These are phyloP conservation scores for Aspergillus puulaauensis DNA, from an alignment of 2,329 filamentous ascomycete species.

Conservation along the genomic window DNA sequence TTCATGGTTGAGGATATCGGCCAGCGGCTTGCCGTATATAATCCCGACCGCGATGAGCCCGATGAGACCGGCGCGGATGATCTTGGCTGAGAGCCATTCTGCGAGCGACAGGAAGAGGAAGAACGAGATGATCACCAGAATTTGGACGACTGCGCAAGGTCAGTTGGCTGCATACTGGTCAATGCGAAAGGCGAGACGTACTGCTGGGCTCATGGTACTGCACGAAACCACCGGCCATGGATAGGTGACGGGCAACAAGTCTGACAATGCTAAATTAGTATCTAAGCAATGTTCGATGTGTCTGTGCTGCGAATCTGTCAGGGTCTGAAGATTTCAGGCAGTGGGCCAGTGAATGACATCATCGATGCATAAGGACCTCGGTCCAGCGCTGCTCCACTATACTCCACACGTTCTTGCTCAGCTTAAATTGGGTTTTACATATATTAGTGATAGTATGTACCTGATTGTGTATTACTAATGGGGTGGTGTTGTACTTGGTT, in stretches of 20 bases:
- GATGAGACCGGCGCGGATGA: conserved; percentile 48
- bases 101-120: conserved; percentile 46
- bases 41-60: conserved; percentile 50
- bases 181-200: background rate
- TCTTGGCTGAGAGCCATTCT: conserved; percentile 42
- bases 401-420: too few relatives aligned
- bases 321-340: too few relatives aligned
- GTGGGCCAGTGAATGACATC: too few relatives aligned
- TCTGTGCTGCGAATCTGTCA: too few relatives aligned
- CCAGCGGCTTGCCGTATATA: conserved; percentile 47
- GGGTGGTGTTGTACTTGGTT: too few relatives aligned
- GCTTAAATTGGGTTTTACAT: too few relatives aligned
- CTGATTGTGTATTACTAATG: too few relatives aligned
- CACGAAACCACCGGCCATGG: background rate
- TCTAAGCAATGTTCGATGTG: background rate
- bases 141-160: conserved; percentile 35
- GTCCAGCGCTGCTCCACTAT: too few relatives aligned
- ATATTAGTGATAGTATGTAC: too few relatives aligned
- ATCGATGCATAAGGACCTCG: too few relatives aligned
- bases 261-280: background rate
- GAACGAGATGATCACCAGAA: conserved; percentile 47
- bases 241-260: background rate
- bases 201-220: background rate
- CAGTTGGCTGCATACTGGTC: background rate
- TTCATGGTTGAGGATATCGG: conserved; percentile 42